These are phyloP conservation scores for Beverwykella pulmonaria DNA, from an alignment of 495 filamentous ascomycete genomes.

Conservation along the genomic window DNA sequence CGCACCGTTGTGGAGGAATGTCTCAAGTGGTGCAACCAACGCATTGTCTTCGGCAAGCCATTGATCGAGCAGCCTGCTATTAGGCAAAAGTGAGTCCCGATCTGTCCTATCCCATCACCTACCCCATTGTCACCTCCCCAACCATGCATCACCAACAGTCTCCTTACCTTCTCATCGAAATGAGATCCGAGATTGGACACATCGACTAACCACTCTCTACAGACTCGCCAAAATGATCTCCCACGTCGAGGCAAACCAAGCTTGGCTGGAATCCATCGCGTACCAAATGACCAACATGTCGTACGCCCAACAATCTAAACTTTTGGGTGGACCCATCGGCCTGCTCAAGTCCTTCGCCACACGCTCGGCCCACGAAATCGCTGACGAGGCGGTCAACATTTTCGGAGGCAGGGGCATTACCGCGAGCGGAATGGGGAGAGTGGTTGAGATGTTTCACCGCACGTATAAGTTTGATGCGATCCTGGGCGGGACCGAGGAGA, in stretches of 20 bases:
- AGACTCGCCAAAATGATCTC: constrained; percentile 85
- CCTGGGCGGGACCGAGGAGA: constrained; percentile 81
- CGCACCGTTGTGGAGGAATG: constrained; percentile 79
- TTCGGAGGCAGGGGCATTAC: constrained; percentile 83
- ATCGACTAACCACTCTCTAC: not conserved
- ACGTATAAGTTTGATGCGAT: constrained; percentile 92
- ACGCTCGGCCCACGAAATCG: constrained; percentile 75
- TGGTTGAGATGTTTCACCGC: constrained; percentile 79
- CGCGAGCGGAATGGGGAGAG: constrained; percentile 77
- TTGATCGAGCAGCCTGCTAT: constrained; percentile 85
- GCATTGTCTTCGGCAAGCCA: constrained; percentile 81
- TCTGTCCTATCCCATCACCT: not conserved
- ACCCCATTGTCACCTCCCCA: too few species aligned
- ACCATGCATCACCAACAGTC: too few species aligned
- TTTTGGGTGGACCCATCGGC: constrained; percentile 79
- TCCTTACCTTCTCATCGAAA: too few species aligned
- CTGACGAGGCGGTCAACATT: constrained; percentile 81
- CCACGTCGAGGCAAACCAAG: constrained; percentile 75
- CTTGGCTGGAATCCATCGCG: constrained; percentile 81
- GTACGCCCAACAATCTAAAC: constrained; percentile 74
- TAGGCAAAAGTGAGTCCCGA: constrained; percentile 64
- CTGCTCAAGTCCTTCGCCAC: constrained; percentile 80
- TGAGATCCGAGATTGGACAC: too few species aligned
- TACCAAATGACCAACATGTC: constrained; percentile 89
- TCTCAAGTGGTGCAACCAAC: constrained; percentile 87